These are phyloP conservation scores for Fusarium cyanostomum DNA, from an alignment of 2,329 filamentous ascomycete species.

Conservation along the genomic window DNA sequence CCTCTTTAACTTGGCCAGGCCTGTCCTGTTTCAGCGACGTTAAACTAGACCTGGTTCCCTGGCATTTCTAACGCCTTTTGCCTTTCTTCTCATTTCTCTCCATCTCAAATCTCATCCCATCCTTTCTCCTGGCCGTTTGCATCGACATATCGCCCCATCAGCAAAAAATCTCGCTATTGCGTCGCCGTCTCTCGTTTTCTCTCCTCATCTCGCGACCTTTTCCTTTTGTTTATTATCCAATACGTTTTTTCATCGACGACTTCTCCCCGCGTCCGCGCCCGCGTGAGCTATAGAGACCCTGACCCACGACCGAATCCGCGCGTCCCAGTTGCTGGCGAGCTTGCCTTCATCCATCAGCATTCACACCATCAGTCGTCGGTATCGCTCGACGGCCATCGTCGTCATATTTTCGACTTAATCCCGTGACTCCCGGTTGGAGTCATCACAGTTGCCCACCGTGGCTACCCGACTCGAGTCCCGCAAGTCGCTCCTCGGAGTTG, in stretches of 20 bases:
- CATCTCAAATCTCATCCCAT: constrained; percentile 25
- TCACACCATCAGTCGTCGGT: constrained; percentile 18
- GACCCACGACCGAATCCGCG: constrained; percentile 29
- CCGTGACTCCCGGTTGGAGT: constrained; percentile 52
- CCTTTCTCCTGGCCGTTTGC: constrained; percentile 19
- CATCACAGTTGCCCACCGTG: constrained; percentile 48
- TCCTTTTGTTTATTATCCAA: constrained; percentile 17
- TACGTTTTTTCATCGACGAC: constrained; percentile 13
- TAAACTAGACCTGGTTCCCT: constrained; percentile 7
- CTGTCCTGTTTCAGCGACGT: constrained; percentile 30
- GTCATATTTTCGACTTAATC: constrained; percentile 7
- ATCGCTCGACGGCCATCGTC: constrained; percentile 21
- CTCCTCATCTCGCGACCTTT: constrained; percentile 25
- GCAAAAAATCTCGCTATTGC: constrained; percentile 18
- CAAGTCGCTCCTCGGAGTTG: constrained; percentile 52
- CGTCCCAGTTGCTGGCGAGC: constrained; percentile 17
- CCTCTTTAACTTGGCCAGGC: constrained; percentile 26
- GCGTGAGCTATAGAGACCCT: constrained; percentile 19
- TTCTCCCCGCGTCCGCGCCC: constrained; percentile 8
- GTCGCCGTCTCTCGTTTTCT: constrained; percentile 31
- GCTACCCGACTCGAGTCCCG: constrained; percentile 54
- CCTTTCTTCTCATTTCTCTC: constrained; percentile 34
- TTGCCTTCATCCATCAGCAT: constrained; percentile 13
- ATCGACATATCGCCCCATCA: constrained; percentile 20
- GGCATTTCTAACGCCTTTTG: constrained; percentile 34